Conservation (phyloP, 768 basidiomycete species). For the Lactifluus pinguis region DNA sequence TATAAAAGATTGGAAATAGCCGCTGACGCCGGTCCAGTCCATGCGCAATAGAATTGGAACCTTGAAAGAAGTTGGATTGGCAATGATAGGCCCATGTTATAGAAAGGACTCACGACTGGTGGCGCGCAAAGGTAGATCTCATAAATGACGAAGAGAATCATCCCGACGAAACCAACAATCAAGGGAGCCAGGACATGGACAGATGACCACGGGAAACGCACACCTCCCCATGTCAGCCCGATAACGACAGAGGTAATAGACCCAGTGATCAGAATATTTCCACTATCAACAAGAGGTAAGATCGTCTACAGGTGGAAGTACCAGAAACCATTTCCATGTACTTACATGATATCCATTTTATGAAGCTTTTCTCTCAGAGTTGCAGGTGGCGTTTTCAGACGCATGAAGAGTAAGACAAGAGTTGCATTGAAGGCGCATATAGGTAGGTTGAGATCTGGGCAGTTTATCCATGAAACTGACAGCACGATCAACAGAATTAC, state of each 20-base stretch:
- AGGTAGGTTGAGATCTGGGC: too few relatives aligned
- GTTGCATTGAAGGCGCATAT: not conserved
- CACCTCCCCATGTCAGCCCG: constrained; percentile 37
- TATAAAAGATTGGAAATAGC: constrained; percentile 19
- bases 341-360: too few relatives aligned
- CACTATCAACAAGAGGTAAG: not conserved
- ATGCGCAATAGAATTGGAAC: too few relatives aligned
- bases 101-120: not conserved
- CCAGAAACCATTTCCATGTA: constrained; percentile 7
- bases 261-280: too few relatives aligned
- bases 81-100: constrained; percentile 30
- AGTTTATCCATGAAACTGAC: too few relatives aligned
- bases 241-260: constrained; percentile 15
- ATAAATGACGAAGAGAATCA: constrained; percentile 30
- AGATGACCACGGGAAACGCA: constrained; percentile 33
- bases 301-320: constrained; percentile 5
- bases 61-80: constrained; percentile 17
- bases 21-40: too few relatives aligned
- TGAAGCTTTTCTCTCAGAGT: too few relatives aligned
- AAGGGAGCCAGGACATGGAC: constrained; percentile 22
- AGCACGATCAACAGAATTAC: too few relatives aligned
- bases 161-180: constrained; percentile 32
- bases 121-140: constrained; percentile 27
- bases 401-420: constrained; percentile 26
- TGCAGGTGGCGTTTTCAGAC: constrained; percentile 22